These are phyloP conservation scores for Clavispora santaluciae DNA, from an alignment of 805 yeast species.

Conservation along the genomic window DNA sequence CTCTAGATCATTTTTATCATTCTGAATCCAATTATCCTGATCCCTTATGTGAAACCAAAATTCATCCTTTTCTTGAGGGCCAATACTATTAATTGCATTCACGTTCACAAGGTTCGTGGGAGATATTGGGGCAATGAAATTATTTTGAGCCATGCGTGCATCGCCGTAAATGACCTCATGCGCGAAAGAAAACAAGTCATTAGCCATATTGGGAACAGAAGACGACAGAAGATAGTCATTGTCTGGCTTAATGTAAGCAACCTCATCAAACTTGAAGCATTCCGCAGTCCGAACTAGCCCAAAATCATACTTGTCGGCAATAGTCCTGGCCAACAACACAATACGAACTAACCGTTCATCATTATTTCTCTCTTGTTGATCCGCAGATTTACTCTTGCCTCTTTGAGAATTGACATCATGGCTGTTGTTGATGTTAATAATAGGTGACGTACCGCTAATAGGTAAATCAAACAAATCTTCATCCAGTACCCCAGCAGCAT, in stretches of 20 bases:
- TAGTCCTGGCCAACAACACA: slow-evolving; percentile 43
- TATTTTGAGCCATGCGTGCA: slow-evolving; percentile 37
- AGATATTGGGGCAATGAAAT: slow-evolving; percentile 33
- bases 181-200: slow-evolving; percentile 20
- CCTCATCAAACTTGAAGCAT: slow-evolving; percentile 40
- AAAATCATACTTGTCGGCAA: slow-evolving; percentile 50
- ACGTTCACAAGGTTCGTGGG: slow-evolving; percentile 24
- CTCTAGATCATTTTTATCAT: slow-evolving; percentile 20
- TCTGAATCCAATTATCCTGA: slow-evolving; percentile 10
- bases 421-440: slow-evolving; percentile 25
- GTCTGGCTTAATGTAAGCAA: slow-evolving; percentile 20
- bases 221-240: slow-evolving; percentile 20
- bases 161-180: slow-evolving; percentile 37
- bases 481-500: slow-evolving; percentile 54
- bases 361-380: slow-evolving; percentile 37
- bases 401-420: slow-evolving; percentile 20
- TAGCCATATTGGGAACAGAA: slow-evolving; percentile 15
- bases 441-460: slow-evolving; percentile 49
- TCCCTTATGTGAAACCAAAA: slow-evolving; percentile 17
- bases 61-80: slow-evolving; percentile 24
- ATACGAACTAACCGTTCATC: slow-evolving; percentile 50
- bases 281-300: slow-evolving; percentile 48
- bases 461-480: slow-evolving; percentile 59
- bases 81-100: slow-evolving; percentile 5
- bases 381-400: slow-evolving; percentile 13